These are phyloP conservation scores for Talaromyces ruber DNA, from an alignment of 495 filamentous ascomycete species.

Conservation along the genomic window DNA sequence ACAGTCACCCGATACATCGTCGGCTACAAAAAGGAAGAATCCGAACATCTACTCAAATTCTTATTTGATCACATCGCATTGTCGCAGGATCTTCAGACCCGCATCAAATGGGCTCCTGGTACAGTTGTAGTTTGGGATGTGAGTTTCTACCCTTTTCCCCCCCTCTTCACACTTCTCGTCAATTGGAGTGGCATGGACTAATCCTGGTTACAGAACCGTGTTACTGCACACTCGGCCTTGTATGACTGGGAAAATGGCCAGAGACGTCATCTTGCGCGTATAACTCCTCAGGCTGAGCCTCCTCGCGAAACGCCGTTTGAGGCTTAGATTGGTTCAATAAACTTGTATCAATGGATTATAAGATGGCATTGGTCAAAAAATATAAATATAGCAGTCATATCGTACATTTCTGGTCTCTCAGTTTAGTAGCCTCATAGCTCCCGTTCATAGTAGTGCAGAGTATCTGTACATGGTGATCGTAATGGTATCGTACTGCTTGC, in stretches of 20 bases:
- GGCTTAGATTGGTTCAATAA: conserved; percentile 25
- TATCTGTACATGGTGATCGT: background rate
- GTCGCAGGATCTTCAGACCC: conserved; percentile 48
- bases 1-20: conserved; percentile 52
- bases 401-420: background rate
- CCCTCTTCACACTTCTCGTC: background rate
- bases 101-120: conserved; percentile 48
- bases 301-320: conserved; percentile 55
- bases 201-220: conserved; percentile 49
- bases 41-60: conserved; percentile 55
- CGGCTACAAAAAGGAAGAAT: conserved; percentile 61
- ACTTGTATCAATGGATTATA: background rate
- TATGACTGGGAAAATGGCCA: conserved; percentile 76
- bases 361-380: background rate
- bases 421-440: background rate
- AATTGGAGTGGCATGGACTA: background rate
- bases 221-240: conserved; percentile 68
- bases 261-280: conserved; percentile 70
- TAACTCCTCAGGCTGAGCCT: conserved; percentile 75
- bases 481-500: background rate
- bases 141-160: conserved; percentile 12
- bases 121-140: conserved; percentile 59
- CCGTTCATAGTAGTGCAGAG: conserved; percentile 11
- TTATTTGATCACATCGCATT: conserved; percentile 55
- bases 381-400: background rate